Percentiles rank a stretch among this genome's conserved stretches.
Conservation (phyloP, 305 asterid species). For the Fraxinus dipetala region DNA sequence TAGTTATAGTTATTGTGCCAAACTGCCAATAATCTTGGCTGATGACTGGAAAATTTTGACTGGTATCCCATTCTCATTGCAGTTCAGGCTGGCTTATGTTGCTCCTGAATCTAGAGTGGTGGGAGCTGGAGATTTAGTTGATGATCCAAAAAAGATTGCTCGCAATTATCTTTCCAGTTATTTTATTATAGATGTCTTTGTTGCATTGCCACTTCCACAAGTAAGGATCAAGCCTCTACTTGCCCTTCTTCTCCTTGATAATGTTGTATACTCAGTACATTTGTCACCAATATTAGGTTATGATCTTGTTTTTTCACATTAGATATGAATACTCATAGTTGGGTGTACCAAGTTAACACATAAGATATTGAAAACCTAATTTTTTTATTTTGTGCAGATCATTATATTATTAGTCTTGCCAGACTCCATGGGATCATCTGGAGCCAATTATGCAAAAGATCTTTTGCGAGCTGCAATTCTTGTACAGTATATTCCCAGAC, state of each 20-base stretch:
- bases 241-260: background rate
- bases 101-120: conserved; percentile 76
- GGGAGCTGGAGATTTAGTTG: conserved; percentile 88
- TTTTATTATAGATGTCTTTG: conserved; percentile 57
- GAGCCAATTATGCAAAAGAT: conserved; percentile 71
- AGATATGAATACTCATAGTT: background rate
- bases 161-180: conserved; percentile 54
- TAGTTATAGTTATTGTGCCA: background rate
- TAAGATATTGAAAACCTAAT: conserved; percentile 12
- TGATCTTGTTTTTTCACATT: background rate
- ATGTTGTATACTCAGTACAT: background rate
- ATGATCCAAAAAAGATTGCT: conserved; percentile 71
- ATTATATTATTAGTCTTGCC: conserved; percentile 59
- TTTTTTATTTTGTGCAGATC: conserved; percentile 40
- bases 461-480: conserved; percentile 65
- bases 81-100: conserved; percentile 88
- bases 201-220: conserved; percentile 82
- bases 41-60: background rate
- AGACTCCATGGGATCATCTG: conserved; percentile 40
- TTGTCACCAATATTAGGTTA: background rate
- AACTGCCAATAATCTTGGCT: background rate
- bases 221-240: conserved; percentile 34
- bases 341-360: background rate
- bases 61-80: conserved; percentile 29
- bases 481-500: conserved; percentile 68